Conservation (phyloP, 306 rosid species). For the Vachellia collinsii region DNA sequence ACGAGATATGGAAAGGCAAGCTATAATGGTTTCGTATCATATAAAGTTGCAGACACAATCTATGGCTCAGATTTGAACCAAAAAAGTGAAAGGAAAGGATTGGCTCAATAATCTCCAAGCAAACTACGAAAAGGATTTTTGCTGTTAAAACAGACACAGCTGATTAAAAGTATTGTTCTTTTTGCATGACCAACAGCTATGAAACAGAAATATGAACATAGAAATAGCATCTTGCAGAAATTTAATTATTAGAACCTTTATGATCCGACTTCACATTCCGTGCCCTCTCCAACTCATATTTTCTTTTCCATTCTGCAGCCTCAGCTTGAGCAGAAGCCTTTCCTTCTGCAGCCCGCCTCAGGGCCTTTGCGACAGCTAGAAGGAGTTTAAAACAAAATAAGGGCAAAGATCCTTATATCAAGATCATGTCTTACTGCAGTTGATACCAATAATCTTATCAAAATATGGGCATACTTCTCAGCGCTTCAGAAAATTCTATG, state of each 20-base stretch:
- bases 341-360: slow-evolving; percentile 87
- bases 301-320: slow-evolving; percentile 98
- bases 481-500: slow-evolving; percentile 88
- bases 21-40: not conserved
- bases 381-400: slow-evolving; percentile 48
- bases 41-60: not conserved
- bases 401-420: slow-evolving; percentile 41
- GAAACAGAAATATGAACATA: slow-evolving; percentile 1
- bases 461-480: slow-evolving; percentile 76
- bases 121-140: slow-evolving; percentile 18
- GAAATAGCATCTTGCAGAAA: slow-evolving; percentile 27
- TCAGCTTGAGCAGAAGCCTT: slow-evolving; percentile 97
- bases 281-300: slow-evolving; percentile 81
- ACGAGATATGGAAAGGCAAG: not conserved
- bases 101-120: slow-evolving; percentile 1
- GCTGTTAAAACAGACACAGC: slow-evolving; percentile 27
- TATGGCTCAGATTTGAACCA: not conserved
- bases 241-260: slow-evolving; percentile 57
- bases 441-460: slow-evolving; percentile 46
- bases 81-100: slow-evolving; percentile 20
- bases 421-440: slow-evolving; percentile 36
- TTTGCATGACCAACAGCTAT: slow-evolving; percentile 11
- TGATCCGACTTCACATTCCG: slow-evolving; percentile 64
- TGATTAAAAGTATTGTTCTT: not conserved
- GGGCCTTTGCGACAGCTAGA: slow-evolving; percentile 93